Conservation (phyloP, 1,284 basidiomycete genomes). For the Apiotrichum veenhuisii region DNA sequence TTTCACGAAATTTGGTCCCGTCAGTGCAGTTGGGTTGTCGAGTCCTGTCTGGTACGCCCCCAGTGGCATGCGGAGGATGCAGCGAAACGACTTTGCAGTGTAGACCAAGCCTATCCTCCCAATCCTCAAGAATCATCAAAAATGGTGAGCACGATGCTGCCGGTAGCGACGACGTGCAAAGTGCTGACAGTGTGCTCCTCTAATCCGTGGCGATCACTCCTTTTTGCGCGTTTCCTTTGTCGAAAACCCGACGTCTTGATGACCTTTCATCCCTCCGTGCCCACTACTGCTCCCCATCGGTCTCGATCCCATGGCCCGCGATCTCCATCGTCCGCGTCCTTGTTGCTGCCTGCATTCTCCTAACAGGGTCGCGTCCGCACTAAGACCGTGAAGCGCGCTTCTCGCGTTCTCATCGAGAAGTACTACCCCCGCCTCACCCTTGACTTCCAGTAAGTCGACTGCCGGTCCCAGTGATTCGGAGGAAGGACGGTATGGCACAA, state of each 20-base stretch:
- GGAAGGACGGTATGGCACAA: not conserved
- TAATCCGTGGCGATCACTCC: not conserved
- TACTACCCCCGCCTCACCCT: conserved; percentile 97
- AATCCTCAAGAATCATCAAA: conserved; percentile 8
- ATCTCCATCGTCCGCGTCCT: not conserved
- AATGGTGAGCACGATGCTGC: conserved; percentile 1
- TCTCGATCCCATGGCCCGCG: too few relatives aligned
- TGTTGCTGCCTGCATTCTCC: not conserved
- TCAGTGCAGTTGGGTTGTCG: not conserved
- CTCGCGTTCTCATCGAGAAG: conserved; percentile 98
- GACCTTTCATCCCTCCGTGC: too few relatives aligned
- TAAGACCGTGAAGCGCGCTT: conserved; percentile 99
- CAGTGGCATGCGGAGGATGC: not conserved
- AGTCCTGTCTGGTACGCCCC: not conserved
- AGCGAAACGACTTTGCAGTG: conserved; percentile 4
- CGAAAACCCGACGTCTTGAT: not conserved
- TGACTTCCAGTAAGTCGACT: conserved; percentile 70
- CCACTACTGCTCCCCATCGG: too few relatives aligned
- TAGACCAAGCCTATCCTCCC: not conserved
- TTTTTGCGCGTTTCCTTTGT: not conserved
- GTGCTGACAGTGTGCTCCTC: not conserved
- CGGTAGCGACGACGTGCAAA: too few relatives aligned
- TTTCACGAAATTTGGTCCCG: not conserved
- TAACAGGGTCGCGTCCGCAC: conserved; percentile 96
- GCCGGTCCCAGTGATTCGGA: not conserved